A percentile compares a stretch with the other conserved stretches of the same genome.
Conservation (phyloP, 2,329 filamentous ascomycete species). For the Ascochyta lentis region DNA sequence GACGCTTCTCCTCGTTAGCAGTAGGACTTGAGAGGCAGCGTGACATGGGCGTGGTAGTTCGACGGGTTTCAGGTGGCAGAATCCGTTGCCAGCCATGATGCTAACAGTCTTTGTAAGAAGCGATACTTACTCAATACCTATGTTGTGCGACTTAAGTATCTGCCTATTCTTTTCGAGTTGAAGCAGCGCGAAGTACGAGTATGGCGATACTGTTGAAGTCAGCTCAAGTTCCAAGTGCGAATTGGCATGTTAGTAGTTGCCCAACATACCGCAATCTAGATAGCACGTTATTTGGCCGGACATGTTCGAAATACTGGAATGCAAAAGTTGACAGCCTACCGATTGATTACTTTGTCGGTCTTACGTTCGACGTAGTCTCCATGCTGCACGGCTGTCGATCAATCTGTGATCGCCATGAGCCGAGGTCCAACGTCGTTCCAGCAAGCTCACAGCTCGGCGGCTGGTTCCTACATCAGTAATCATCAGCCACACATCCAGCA, state of each 20-base stretch:
- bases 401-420: conserved; percentile 1
- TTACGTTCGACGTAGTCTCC: neutral
- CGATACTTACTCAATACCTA: conserved; percentile 70
- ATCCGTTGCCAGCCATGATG: neutral
- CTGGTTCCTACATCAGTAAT: conserved; percentile 18
- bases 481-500: neutral
- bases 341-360: neutral
- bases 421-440: conserved; percentile 12
- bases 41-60: neutral
- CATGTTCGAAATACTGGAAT: conserved; percentile 52
- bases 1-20: conserved; percentile 56
- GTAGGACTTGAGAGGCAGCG: neutral
- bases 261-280: conserved; percentile 67
- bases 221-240: conserved; percentile 7
- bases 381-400: neutral
- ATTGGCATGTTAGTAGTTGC: too few species aligned
- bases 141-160: conserved; percentile 62
- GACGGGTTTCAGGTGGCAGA: neutral
- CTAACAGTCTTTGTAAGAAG: too few species aligned
- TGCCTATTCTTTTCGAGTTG: conserved; percentile 65
- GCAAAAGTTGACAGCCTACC: neutral
- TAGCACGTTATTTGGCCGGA: conserved; percentile 69
- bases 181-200: conserved; percentile 60
- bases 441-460: neutral
- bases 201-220: conserved; percentile 64